These are phyloP conservation scores for Coccomyxa sp. DNA, from an alignment of 139 green algal species.

Conservation along the genomic window DNA sequence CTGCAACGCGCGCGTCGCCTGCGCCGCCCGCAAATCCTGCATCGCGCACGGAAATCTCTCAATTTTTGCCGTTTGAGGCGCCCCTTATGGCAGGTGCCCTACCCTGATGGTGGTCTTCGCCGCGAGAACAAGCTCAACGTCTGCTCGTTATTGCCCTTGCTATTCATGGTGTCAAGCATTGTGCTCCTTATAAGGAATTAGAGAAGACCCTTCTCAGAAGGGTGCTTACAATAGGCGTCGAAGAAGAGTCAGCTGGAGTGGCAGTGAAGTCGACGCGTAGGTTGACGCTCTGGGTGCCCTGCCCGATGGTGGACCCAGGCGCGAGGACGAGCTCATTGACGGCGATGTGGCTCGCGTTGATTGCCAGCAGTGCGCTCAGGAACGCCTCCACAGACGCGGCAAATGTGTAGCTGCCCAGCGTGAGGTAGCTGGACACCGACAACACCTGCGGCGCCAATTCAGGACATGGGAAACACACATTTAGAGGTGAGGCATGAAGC, in stretches of 20 bases:
- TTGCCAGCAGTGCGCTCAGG: neutral
- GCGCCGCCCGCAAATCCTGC: constrained; percentile 18
- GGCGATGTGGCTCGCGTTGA: neutral
- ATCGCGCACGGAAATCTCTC: neutral
- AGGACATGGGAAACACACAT: neutral
- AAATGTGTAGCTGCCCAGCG: neutral
- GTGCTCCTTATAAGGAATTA: too few species aligned
- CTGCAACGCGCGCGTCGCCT: constrained; percentile 12
- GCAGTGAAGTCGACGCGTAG: constrained; percentile 5
- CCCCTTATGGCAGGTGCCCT: too few species aligned
- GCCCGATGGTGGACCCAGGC: constrained; percentile 1
- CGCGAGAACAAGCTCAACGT: too few species aligned
- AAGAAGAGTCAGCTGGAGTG: constrained; percentile 12
- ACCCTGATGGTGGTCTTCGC: too few species aligned
- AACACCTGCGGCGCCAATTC: constrained; percentile 2
- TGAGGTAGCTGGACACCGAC: constrained; percentile 3
- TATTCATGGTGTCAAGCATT: too few species aligned
- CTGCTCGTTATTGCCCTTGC: too few species aligned
- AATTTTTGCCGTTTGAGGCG: too few species aligned
- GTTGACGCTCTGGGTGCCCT: neutral
- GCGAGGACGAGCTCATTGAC: constrained; percentile 14
- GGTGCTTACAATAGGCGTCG: neutral
- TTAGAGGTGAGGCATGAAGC: too few species aligned
- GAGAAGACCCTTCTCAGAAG: too few species aligned
- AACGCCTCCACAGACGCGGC: constrained; percentile 1